phyloP scores from a whole-genome alignment of 1,139 yeast species.

The Sugiyamaella xylanicola region DNA sequence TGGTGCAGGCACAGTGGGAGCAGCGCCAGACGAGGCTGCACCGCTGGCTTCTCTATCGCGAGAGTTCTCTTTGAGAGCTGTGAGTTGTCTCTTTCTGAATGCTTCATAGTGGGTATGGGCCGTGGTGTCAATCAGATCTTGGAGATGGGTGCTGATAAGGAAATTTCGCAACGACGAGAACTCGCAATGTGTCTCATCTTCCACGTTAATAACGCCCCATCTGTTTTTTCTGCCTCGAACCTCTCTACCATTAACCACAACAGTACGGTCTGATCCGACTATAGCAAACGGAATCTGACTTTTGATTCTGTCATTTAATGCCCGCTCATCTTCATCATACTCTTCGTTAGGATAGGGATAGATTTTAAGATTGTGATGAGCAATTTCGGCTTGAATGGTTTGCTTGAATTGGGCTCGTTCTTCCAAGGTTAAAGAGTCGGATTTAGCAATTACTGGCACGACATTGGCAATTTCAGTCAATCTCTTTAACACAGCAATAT shows the following conservation, averaged over 20 bases:
- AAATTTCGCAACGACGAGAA: constrained; percentile 92
- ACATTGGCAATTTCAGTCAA: constrained; percentile 90
- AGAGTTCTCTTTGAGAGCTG: constrained; percentile 84
- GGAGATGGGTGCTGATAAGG: constrained; percentile 91
- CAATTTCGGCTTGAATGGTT: constrained; percentile 70
- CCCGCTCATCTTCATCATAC: constrained; percentile 54
- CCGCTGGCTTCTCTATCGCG: constrained; percentile 13
- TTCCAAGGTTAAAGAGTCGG: constrained; percentile 83
- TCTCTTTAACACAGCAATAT: constrained; percentile 79
- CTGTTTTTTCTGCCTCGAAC: constrained; percentile 90
- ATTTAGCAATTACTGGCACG: constrained; percentile 91
- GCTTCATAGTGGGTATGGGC: constrained; percentile 86
- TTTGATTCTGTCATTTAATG: constrained; percentile 52
- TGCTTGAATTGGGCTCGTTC: constrained; percentile 82
- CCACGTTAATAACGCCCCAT: constrained; percentile 88
- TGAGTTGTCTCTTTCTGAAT: constrained; percentile 90
- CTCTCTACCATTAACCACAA: constrained; percentile 62
- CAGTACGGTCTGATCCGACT: constrained; percentile 85
- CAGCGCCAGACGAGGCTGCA: background rate
- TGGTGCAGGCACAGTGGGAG: constrained; percentile 1
- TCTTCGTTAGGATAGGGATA: constrained; percentile 85
- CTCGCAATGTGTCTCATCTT: constrained; percentile 93
- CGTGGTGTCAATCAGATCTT: constrained; percentile 93
- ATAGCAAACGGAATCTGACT: constrained; percentile 82
- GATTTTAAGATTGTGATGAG: constrained; percentile 69